Evolutionary conservation across 2,329 filamentous ascomycete genomes (phyloP).

Genomic region (Aspergillus fumigatus): DNA sequence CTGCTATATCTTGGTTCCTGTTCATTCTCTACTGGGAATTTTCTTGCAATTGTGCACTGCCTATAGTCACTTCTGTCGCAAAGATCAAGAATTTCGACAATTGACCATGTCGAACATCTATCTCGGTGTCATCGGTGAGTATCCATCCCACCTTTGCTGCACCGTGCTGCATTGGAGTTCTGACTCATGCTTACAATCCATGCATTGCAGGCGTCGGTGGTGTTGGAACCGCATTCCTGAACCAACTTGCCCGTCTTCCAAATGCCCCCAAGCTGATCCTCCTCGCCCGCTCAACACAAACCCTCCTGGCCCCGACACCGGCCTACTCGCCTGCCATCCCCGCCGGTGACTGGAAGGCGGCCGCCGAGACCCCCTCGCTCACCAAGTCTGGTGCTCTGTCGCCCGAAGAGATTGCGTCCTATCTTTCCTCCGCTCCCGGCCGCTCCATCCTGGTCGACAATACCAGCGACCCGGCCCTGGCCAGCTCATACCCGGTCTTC

Average conservation of each 20-base stretch:
- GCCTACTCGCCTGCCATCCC: conserved; percentile 61
- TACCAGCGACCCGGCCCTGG: conserved; percentile 84
- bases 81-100: neutral
- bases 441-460: conserved; percentile 89
- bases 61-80: neutral
- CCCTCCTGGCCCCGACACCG: conserved; percentile 67
- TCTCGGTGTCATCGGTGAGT: conserved; percentile 40
- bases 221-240: conserved; percentile 86
- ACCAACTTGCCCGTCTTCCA: conserved; percentile 68
- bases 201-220: conserved; percentile 70
- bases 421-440: conserved; percentile 71
- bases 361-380: conserved; percentile 60
- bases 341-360: conserved; percentile 52
- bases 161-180: neutral
- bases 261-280: conserved; percentile 73
- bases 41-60: neutral
- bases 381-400: conserved; percentile 46
- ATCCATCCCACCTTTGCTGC: conserved; percentile 4
- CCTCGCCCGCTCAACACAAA: conserved; percentile 79
- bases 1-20: neutral
- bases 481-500: conserved; percentile 75
- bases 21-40: neutral
- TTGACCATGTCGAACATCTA: conserved; percentile 36
- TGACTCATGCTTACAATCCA: neutral
- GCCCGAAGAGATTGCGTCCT: conserved; percentile 67